Evolutionary conservation across 352 stramenopile species (phyloP), one percentile per base, ranked within the genome.

Genomic region (Phytophthora quininea): DNA sequence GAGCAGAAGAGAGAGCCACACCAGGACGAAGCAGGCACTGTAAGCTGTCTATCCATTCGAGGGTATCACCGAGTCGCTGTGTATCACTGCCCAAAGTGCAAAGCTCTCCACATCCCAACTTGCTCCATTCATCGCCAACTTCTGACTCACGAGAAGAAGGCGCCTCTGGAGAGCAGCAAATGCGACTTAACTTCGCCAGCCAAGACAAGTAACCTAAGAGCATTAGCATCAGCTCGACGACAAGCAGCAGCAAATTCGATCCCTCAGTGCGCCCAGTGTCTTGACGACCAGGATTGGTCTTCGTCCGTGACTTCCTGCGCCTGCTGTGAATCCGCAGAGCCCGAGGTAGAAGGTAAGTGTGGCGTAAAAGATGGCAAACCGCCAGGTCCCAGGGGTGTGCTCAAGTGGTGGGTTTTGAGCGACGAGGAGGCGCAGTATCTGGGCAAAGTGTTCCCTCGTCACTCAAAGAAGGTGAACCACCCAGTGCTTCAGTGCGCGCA

Each of bases 321-420:
- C n/a, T 85, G 79, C 59, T 57, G 62, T 12, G 53, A 10, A 62
- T 27, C 31, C 42, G 11, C 45, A 38, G 53, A 27, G 14, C 19
- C 15, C 48, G 57, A 55, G 19, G 58, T 29, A 38, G 35, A 31
- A 38, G 62, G 45, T 4, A 31, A 54, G 38, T 42, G 10, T 15
- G 52, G 52, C 42, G 46, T 46, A n/a, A 35, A 48, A 38, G 42
- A 64, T 42, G 37, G 58, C 42, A 62, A 57, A 33, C 2, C 35
- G 43, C 37, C 59, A 12, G 4, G n/a, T 50, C 48, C n/a, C 3
- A 59, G 59, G 3, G 71, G 42, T 31, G 59, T 24, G 6, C 63
- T 92, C 2, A 76, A 75, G 57, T 93, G 83, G 83, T 93, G 86
- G 86, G 89, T 93, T 55, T 53, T 93, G 51, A 92, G 81, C 62